A percentile compares a stretch with the other conserved stretches of the same genome.
phyloP scores from a whole-genome alignment of 2,329 filamentous ascomycete species.

The Hymenoscyphus linearis region DNA sequence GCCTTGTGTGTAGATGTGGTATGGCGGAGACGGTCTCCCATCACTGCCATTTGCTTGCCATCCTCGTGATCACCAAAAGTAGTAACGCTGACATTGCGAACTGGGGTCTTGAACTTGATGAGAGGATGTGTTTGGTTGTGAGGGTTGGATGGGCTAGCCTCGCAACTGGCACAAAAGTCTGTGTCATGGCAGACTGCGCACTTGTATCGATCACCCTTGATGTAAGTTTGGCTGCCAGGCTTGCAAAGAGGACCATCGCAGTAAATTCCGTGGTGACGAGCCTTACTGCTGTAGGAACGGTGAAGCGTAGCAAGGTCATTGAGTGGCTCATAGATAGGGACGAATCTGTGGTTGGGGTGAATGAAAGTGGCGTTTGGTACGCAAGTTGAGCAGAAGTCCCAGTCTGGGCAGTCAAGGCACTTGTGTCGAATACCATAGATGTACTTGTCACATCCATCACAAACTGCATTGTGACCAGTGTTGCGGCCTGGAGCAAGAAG shows the following conservation, averaged over 20 bases:
- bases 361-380: constrained; percentile 58
- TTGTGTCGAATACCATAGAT: constrained; percentile 92
- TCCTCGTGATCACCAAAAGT: constrained; percentile 73
- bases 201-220: constrained; percentile 88
- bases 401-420: constrained; percentile 94
- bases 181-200: constrained; percentile 92
- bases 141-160: constrained; percentile 74
- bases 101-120: constrained; percentile 93
- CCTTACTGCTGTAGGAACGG: constrained; percentile 37
- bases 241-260: constrained; percentile 91
- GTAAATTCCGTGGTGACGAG: constrained; percentile 78
- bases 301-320: constrained; percentile 36
- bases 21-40: constrained; percentile 59
- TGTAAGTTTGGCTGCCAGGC: constrained; percentile 60
- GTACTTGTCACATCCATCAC: constrained; percentile 86
- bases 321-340: constrained; percentile 74
- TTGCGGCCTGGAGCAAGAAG: constrained; percentile 77
- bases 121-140: constrained; percentile 97
- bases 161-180: constrained; percentile 92
- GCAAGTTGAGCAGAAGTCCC: constrained; percentile 87
- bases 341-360: constrained; percentile 84
- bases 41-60: constrained; percentile 57
- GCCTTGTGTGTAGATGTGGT: constrained; percentile 43
- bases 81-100: constrained; percentile 80
- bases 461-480: constrained; percentile 79